These are phyloP conservation scores for Triadica sebifera DNA, from an alignment of 345 rosid species.

Conservation along the genomic window DNA sequence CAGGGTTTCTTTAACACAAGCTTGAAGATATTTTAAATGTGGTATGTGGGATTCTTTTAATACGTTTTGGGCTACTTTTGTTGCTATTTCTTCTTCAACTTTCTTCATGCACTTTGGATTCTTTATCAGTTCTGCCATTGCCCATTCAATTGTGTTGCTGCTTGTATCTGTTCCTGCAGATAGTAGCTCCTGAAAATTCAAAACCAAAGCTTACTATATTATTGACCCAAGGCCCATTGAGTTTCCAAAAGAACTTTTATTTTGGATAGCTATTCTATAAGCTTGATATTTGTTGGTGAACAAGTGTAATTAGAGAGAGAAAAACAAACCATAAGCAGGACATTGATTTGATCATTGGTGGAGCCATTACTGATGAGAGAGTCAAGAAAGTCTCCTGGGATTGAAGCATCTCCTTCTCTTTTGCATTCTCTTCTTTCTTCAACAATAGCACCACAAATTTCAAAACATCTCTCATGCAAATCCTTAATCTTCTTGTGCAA, in stretches of 20 bases:
- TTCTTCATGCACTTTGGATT: conserved; percentile 15
- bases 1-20: conserved; percentile 27
- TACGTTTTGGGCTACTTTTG: background rate
- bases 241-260: no score
- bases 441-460: conserved; percentile 19
- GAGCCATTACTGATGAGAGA: conserved; percentile 31
- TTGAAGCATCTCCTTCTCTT: conserved; percentile 9
- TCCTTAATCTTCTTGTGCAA: conserved; percentile 24
- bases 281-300: no score
- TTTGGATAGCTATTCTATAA: no score
- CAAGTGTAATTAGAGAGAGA: background rate
- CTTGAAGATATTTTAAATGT: conserved; percentile 20
- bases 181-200: conserved; percentile 22
- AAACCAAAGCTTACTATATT: background rate
- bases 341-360: conserved; percentile 30
- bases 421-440: conserved; percentile 18
- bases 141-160: conserved; percentile 29
- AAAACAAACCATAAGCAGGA: conserved; percentile 28
- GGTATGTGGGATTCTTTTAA: conserved; percentile 20
- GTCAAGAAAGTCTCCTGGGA: conserved; percentile 29
- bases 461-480: conserved; percentile 17
- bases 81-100: conserved; percentile 20
- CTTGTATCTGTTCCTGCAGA: conserved; percentile 28
- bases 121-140: conserved; percentile 27
- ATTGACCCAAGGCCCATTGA: no score